Conservation (phyloP, 75 land plant genomes). For the Pseudotsuga menziesii region DNA sequence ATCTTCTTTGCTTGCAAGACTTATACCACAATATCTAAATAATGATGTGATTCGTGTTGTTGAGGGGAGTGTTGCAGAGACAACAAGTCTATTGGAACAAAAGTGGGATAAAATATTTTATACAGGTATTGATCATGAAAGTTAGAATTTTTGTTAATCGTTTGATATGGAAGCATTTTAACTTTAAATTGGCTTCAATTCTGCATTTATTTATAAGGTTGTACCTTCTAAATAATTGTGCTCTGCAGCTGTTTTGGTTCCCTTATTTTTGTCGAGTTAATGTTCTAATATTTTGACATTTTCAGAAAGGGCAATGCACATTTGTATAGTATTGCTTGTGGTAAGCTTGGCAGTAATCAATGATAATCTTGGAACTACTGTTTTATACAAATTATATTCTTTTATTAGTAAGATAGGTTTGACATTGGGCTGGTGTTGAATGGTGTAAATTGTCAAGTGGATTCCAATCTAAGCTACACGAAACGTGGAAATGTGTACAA, state of each 20-base stretch:
- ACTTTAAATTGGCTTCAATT: background rate
- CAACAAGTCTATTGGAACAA: slow-evolving; percentile 72
- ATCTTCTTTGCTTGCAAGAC: slow-evolving; percentile 54
- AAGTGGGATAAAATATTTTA: slow-evolving; percentile 97
- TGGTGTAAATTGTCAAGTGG: background rate
- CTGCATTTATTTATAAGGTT: background rate
- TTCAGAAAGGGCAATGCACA: background rate
- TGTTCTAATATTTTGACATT: background rate
- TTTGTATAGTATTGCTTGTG: background rate
- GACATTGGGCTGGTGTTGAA: background rate
- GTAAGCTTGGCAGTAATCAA: no score
- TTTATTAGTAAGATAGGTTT: background rate
- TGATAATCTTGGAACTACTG: no score
- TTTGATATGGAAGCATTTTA: background rate
- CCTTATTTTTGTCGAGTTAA: background rate
- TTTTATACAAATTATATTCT: background rate
- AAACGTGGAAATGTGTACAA: no score
- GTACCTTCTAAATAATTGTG: background rate
- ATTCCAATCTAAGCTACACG: background rate
- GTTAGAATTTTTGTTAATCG: background rate
- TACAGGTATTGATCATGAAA: slow-evolving; percentile 53
- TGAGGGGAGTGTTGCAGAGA: slow-evolving; percentile 81
- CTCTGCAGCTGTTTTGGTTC: background rate
- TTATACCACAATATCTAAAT: slow-evolving; percentile 65
- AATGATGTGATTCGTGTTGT: slow-evolving; percentile 66